Evolutionary conservation across 176 grass and related monocot genomes (phyloP).

Genomic region (Aegilops umbellulata): DNA sequence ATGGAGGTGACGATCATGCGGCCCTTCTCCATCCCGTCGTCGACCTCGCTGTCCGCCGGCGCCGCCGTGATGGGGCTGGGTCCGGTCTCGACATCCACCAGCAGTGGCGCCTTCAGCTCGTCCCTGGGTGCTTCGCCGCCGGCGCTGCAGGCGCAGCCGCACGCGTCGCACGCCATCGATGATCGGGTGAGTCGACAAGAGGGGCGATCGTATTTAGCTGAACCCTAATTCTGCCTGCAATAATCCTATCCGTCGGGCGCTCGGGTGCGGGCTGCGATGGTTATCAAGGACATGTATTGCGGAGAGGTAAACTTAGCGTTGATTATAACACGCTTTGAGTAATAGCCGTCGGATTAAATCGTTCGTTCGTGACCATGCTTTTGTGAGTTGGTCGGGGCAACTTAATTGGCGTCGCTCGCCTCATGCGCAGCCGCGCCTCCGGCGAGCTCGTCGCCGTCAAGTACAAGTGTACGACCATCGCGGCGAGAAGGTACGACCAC

Average conservation of each 20-base stretch:
- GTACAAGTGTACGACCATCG: no score
- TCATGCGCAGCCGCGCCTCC: no score
- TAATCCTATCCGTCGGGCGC: background rate
- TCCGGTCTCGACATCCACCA: background rate
- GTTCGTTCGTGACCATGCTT: no score
- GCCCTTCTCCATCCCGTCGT: background rate
- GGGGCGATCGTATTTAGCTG: background rate
- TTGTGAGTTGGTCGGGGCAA: no score
- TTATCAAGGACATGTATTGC: no score
- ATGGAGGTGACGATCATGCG: background rate
- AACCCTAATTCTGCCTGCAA: background rate
- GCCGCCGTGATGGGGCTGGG: background rate
- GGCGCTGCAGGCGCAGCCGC: background rate
- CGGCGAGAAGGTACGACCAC: no score
- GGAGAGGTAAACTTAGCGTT: no score
- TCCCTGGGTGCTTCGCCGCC: background rate
- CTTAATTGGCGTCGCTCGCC: no score
- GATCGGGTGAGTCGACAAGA: background rate
- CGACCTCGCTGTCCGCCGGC: background rate
- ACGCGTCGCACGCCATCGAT: background rate
- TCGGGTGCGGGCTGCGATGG: no score
- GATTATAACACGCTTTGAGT: background rate
- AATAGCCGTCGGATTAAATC: background rate
- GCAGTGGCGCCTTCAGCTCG: background rate
- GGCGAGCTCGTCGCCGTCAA: no score